Base-by-base conservation (phyloP, 257 asterid species). In the Mitragyna speciosa region DNA sequence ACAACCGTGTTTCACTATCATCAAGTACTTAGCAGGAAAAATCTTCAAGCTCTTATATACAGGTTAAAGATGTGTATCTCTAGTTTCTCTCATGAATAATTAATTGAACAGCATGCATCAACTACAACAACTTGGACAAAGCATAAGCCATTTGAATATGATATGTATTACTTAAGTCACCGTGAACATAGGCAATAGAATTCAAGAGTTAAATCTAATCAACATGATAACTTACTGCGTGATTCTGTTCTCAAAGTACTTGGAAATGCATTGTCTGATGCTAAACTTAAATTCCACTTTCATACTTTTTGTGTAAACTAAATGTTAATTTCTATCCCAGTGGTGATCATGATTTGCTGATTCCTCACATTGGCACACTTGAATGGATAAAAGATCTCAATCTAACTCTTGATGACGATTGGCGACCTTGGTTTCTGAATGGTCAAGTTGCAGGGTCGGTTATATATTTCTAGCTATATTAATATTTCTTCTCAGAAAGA, bases 371-470 rank as follows among this genome's bases (percentile, higher is more conserved):
- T 14, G 77, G 69, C 3, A 84, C 87, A 20, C 17, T 78, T 20
- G 26, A 70, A 30, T 78, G 85, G 87, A 70, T 84, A 6, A 66
- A 15, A 8, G 7, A 19, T 48, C 79, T 81, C 1, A 84, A 84
- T 79, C 58, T 79, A 33, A 72, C 84, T 12, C 24, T 83, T 36
- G 76, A n/a, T 20, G 82, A 81, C 12, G 67, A 78, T 22, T 86
- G 87, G 89, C 76, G 78, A 41, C 82, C 84, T 61, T 88, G 91
- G 90, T 51, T 69, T 28, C 86, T 82, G 30, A 65, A 83, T 14
- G 79, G 77, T 39, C 84, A 82, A 83, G 83, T 87, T 77, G 88
- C 87, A 43, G 90, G 90, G 87, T 85, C 66, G 26, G 66, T 68
- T 61, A 45, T 30, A 15, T 16, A 0, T 43, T 10, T 47, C 0